Percentiles rank a stretch among this genome's conserved stretches.
These are phyloP conservation scores for Pyrus pyrifolia DNA, from an alignment of 306 rosid species.

Conservation along the genomic window DNA sequence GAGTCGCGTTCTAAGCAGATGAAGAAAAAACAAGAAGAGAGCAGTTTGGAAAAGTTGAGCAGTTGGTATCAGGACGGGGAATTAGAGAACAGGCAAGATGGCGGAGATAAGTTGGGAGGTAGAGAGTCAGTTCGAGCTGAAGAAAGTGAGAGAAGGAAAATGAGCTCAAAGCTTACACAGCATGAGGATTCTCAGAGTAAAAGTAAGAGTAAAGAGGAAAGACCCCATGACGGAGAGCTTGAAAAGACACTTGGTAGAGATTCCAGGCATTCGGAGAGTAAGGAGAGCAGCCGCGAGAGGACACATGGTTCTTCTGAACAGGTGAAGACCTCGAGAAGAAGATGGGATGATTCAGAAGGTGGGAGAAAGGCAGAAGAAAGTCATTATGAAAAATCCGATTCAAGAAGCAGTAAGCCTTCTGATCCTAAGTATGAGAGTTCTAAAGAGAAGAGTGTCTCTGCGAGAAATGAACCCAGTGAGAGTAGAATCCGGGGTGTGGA, in stretches of 20 bases:
- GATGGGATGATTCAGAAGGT: conserved; percentile 81
- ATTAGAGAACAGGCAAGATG: conserved; percentile 53
- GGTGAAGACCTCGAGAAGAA: conserved; percentile 67
- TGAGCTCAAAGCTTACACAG: conserved; percentile 37
- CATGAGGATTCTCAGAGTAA: conserved; percentile 46
- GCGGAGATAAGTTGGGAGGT: conserved; percentile 47
- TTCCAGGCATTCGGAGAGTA: conserved; percentile 49
- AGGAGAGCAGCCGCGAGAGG: conserved; percentile 63
- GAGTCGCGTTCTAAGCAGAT: conserved; percentile 51
- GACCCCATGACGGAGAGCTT: conserved; percentile 33
- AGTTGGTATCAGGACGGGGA: conserved; percentile 97
- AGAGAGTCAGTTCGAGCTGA: conserved; percentile 33
- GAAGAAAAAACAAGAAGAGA: conserved; percentile 85
- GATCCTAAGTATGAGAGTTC: conserved; percentile 54
- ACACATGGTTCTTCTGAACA: conserved; percentile 66
- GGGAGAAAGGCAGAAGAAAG: conserved; percentile 42
- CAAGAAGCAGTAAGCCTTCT: conserved; percentile 41
- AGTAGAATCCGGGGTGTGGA: conserved; percentile 42
- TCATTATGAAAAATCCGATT: conserved; percentile 50
- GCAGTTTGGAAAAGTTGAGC: conserved; percentile 81
- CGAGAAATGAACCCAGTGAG: conserved; percentile 64
- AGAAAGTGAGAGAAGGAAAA: conserved; percentile 52
- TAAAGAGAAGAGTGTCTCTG: conserved; percentile 56
- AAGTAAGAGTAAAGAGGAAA: conserved; percentile 51
- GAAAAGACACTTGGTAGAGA: conserved; percentile 55